phyloP scores from a whole-genome alignment of 345 rosid species.

The Rhodomyrtus tomentosa region DNA sequence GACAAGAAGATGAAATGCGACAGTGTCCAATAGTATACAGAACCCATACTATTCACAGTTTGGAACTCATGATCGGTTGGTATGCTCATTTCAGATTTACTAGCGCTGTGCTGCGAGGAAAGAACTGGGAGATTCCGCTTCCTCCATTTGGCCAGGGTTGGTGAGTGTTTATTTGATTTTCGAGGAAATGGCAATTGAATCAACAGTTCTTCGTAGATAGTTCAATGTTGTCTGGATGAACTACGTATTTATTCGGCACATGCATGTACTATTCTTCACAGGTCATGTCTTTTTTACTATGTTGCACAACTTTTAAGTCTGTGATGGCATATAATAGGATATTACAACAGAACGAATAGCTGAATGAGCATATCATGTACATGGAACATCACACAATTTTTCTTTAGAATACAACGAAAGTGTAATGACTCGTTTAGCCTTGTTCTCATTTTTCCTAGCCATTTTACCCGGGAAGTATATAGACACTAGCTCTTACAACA shows the following conservation, averaged over 20 bases:
- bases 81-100: slow-evolving; percentile 34
- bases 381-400: not conserved
- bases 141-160: slow-evolving; percentile 95
- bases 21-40: not conserved
- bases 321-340: not conserved
- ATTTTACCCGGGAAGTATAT: not conserved
- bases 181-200: not conserved
- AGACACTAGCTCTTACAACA: not conserved
- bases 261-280: not conserved
- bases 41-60: not conserved
- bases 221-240: not conserved
- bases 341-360: not conserved
- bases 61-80: not conserved
- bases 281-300: not conserved
- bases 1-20: not conserved
- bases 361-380: not conserved
- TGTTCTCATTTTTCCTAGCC: not conserved
- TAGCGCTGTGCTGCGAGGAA: slow-evolving; percentile 67
- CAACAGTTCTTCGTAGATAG: not conserved
- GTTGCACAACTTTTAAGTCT: not conserved
- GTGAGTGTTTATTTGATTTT: slow-evolving; percentile 26
- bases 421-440: not conserved
- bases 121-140: slow-evolving; percentile 67
- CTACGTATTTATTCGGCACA: not conserved
- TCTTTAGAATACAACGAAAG: not conserved